These are phyloP conservation scores for Phaffomyces opuntiae DNA, from an alignment of 805 yeast species.

Conservation along the genomic window DNA sequence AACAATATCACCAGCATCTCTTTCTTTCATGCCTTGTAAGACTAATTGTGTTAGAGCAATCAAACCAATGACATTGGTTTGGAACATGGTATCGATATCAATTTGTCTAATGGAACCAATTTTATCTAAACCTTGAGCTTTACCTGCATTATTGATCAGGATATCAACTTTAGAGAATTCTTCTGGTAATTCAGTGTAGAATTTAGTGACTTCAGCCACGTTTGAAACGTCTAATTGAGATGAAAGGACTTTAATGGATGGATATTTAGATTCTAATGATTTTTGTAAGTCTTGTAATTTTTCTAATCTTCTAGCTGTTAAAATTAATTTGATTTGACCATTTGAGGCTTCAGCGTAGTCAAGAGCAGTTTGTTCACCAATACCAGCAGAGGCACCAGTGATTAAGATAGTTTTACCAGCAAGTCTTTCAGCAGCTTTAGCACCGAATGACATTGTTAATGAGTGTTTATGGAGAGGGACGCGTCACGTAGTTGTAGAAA, in stretches of 20 bases:
- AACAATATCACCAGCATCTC: slow-evolving; percentile 66
- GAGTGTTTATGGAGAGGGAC: too few relatives aligned
- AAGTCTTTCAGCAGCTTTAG: slow-evolving; percentile 71
- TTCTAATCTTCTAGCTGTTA: slow-evolving; percentile 74
- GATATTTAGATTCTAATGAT: slow-evolving; percentile 39
- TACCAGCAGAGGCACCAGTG: slow-evolving; percentile 97
- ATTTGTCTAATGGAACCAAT: slow-evolving; percentile 61
- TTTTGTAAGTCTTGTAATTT: slow-evolving; percentile 44
- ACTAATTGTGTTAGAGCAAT: slow-evolving; percentile 77
- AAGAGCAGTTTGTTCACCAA: slow-evolving; percentile 86
- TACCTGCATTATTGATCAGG: slow-evolving; percentile 67
- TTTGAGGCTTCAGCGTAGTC: slow-evolving; percentile 74
- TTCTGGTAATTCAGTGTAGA: slow-evolving; percentile 45
- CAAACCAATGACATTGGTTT: slow-evolving; percentile 84
- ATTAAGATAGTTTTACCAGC: slow-evolving; percentile 74
- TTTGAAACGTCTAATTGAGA: slow-evolving; percentile 53
- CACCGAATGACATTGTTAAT: slow-evolving; percentile 57
- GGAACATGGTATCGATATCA: slow-evolving; percentile 72
- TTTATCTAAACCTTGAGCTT: slow-evolving; percentile 73
- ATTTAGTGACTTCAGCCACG: slow-evolving; percentile 42
- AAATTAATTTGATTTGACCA: slow-evolving; percentile 62
- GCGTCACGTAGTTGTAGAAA: not conserved
- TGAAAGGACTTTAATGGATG: slow-evolving; percentile 38
- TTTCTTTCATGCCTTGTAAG: slow-evolving; percentile 60
- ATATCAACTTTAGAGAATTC: slow-evolving; percentile 59